Conservation (phyloP, 1,139 yeast species). For the Candida pseudoviswanathii region DNA sequence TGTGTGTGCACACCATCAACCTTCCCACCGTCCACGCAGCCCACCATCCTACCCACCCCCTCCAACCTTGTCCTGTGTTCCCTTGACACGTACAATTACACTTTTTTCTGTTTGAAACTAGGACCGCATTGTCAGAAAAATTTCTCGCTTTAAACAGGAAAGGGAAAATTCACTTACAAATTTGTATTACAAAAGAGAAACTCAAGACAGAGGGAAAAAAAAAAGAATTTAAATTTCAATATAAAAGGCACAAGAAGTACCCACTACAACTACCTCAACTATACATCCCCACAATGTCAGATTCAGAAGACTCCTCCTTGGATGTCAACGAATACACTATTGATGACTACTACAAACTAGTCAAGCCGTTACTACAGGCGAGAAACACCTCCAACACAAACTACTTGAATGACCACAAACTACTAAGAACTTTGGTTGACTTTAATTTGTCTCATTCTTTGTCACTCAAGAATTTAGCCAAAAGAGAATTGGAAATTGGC, state of each 20-base stretch:
- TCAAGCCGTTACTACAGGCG: conserved; percentile 23
- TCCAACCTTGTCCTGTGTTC: too few species aligned
- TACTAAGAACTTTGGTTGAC: conserved; percentile 31
- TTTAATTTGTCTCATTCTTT: conserved; percentile 28
- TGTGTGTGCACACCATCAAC: too few species aligned
- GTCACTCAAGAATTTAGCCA: conserved; percentile 24
- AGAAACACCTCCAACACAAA: conserved; percentile 16
- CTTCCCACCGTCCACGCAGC: too few species aligned
- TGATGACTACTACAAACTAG: conserved; percentile 25
- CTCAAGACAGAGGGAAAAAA: neutral
- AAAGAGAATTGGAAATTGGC: conserved; percentile 25
- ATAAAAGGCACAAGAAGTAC: conserved; percentile 1
- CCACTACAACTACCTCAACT: too few species aligned
- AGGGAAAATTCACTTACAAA: too few species aligned
- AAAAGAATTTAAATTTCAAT: conserved; percentile 1
- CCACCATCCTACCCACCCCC: neutral
- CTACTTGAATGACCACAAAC: conserved; percentile 24
- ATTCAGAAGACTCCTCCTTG: conserved; percentile 17
- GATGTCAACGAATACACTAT: conserved; percentile 21
- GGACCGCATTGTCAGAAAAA: neutral
- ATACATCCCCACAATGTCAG: conserved; percentile 17
- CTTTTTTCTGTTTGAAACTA: neutral
- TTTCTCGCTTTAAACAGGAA: neutral
- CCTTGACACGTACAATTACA: too few species aligned
- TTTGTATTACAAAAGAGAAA: conserved; percentile 1